Conservation (phyloP, 208 protist species). For the Porcisia hertigi region DNA sequence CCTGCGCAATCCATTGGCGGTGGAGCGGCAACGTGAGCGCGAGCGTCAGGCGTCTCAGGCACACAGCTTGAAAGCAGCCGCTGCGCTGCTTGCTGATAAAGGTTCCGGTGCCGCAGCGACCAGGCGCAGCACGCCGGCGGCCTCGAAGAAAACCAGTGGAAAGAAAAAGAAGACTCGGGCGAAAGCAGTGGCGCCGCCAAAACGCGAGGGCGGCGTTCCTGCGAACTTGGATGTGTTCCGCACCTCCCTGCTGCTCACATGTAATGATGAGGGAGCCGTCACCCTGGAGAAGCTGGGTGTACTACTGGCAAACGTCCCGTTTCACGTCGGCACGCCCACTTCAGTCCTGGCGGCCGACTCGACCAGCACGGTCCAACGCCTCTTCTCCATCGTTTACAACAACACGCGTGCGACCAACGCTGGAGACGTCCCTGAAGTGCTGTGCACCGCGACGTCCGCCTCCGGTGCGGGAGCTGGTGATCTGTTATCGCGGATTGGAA, state of each 20-base stretch:
- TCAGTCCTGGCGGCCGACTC: conserved; percentile 28
- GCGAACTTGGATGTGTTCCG: conserved; percentile 48
- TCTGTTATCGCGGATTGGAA: background rate
- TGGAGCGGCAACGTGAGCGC: conserved; percentile 21
- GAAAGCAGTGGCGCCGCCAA: conserved; percentile 2
- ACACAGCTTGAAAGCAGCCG: conserved; percentile 19
- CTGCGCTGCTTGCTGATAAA: conserved; percentile 16
- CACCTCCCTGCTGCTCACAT: conserved; percentile 35
- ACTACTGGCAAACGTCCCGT: conserved; percentile 42
- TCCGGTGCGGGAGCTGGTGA: background rate
- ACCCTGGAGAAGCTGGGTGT: conserved; percentile 39
- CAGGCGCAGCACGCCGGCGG: background rate
- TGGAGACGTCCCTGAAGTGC: conserved; percentile 21
- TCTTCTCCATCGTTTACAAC: conserved; percentile 22
- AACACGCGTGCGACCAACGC: conserved; percentile 19
- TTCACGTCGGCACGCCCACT: conserved; percentile 44
- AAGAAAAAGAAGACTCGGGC: conserved; percentile 29
- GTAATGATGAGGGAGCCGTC: conserved; percentile 51
- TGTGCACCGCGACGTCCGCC: conserved; percentile 16
- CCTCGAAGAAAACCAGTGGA: conserved; percentile 3
- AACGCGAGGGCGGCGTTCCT: conserved; percentile 40
- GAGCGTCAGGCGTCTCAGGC: conserved; percentile 19
- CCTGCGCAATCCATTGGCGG: conserved; percentile 45
- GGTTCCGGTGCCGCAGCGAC: background rate
- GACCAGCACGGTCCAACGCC: conserved; percentile 34